These are phyloP conservation scores for Fraxinus americana DNA, from an alignment of 257 asterid species.

Conservation along the genomic window DNA sequence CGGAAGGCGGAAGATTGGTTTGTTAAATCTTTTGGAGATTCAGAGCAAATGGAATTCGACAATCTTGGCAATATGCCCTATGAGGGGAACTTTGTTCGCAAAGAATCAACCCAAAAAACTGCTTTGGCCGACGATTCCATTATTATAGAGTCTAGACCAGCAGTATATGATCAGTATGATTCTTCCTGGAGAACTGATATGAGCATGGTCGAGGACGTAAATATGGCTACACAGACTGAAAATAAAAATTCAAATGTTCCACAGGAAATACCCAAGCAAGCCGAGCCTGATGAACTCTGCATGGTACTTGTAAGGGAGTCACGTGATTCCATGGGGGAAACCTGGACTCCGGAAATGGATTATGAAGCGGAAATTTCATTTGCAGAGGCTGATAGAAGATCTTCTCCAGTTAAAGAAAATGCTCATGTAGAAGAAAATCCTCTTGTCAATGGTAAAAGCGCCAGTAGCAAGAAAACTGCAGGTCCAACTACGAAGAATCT, in stretches of 20 bases:
- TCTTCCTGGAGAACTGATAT: slow-evolving; percentile 72
- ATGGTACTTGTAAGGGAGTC: slow-evolving; percentile 68
- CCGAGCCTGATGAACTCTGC: slow-evolving; percentile 76
- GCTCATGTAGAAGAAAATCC: slow-evolving; percentile 37
- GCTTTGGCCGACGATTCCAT: slow-evolving; percentile 67
- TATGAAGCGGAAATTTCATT: slow-evolving; percentile 56
- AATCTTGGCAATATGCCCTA: slow-evolving; percentile 33
- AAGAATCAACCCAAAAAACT: slow-evolving; percentile 39
- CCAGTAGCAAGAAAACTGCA: slow-evolving; percentile 36
- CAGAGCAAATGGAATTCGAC: slow-evolving; percentile 33
- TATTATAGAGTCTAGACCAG: slow-evolving; percentile 61
- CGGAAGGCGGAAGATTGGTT: slow-evolving; percentile 67
- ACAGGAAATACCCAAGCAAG: slow-evolving; percentile 20
- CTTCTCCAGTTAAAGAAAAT: slow-evolving; percentile 38
- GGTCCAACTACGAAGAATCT: slow-evolving; percentile 36
- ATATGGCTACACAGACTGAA: slow-evolving; percentile 31
- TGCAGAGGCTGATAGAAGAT: slow-evolving; percentile 44
- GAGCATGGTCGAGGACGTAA: slow-evolving; percentile 54
- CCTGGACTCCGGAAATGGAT: slow-evolving; percentile 79
- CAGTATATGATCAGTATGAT: slow-evolving; percentile 34
- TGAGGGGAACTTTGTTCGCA: slow-evolving; percentile 29
- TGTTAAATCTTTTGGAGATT: slow-evolving; percentile 42
- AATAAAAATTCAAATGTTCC: slow-evolving; percentile 31
- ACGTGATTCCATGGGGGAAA: slow-evolving; percentile 45
- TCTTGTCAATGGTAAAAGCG: slow-evolving; percentile 42